Base-by-base conservation (phyloP, 768 basidiomycete species). In the Lactarius trivialis region DNA sequence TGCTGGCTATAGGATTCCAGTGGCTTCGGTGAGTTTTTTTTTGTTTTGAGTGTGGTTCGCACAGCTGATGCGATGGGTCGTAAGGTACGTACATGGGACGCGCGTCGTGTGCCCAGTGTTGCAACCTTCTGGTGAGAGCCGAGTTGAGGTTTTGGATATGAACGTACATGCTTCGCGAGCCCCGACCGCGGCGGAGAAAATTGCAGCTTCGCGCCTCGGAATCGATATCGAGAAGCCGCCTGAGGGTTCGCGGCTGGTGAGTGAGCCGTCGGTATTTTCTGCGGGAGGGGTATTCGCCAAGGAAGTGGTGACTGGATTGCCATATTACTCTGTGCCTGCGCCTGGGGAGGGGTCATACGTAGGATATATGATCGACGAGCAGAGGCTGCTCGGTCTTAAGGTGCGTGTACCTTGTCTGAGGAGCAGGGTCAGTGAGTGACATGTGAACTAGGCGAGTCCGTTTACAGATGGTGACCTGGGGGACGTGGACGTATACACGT, bases 321-420 rank as follows among this genome's bases (percentile, higher is more conserved):
- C 75, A 2, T 76, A 73, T 49, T 69, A 57, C 52, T 37, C 65
- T 14, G 57, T 60, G 5, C 56, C 63, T 1, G 53, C 53, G 12
- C 61, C 65, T 2, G 50, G 45, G 64, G 6, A 55, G 32, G 49
- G 51, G 24, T 54, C 30, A 7, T 77, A 72, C 41, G 70, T 71
- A 4, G 77, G 76, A 7, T 60, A 76, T 55, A 76, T 76, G 75
- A 71, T 76, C 28, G 77, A 78, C 55, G 75, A 76, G 32, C 74
- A 73, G 48, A 68, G 77, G 56, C 32, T 76, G 48, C 65, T 78
- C 32, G 74, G 74, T 32, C 37, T 78, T 26, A 72, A 71, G 70
- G 77, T 77, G 55, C 30, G 64, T 61, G 21, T 24, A 1, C 33
- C n/a, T 36, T 39, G 33, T 49, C 12, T 12, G 4, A 8, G 12